Percentiles rank a stretch among this genome's conserved stretches.
Conservation (phyloP, 1,284 basidiomycete species). For the Moesziomyces aphidis region DNA sequence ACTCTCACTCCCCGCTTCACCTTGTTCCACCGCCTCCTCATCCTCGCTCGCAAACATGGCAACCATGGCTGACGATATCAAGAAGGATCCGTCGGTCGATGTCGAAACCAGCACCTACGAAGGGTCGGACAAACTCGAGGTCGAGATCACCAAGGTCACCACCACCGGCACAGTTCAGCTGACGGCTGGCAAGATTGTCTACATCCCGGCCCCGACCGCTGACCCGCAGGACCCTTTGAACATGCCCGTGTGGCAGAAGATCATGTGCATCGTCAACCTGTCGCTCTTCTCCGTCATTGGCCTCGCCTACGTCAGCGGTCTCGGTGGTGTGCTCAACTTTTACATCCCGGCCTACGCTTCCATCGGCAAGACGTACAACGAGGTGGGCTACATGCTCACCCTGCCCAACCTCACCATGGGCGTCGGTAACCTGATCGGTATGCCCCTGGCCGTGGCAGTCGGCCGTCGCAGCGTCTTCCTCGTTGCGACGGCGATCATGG, state of each 20-base stretch:
- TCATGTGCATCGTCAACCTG: constrained; percentile 6
- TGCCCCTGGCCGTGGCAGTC: constrained; percentile 15
- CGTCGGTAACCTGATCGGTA: constrained; percentile 16
- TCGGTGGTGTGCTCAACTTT: constrained; percentile 16
- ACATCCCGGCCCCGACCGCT: constrained; percentile 12
- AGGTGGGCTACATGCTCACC: constrained; percentile 17
- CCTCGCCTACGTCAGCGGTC: constrained; percentile 14
- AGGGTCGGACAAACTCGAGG: constrained; percentile 11
- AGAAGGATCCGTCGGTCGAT: constrained; percentile 4
- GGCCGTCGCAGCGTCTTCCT: constrained; percentile 18
- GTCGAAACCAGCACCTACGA: constrained; percentile 10
- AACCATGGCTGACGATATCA: constrained; percentile 9
- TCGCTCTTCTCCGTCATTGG: constrained; percentile 18
- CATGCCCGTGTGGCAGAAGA: constrained; percentile 18
- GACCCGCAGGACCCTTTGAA: constrained; percentile 18
- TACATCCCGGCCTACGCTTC: constrained; percentile 17
- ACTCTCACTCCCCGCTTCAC: neutral
- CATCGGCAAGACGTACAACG: constrained; percentile 15
- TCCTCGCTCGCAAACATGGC: neutral
- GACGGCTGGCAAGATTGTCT: constrained; percentile 16
- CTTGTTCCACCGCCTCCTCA: neutral
- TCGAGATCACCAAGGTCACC: constrained; percentile 8
- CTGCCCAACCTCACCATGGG: constrained; percentile 22
- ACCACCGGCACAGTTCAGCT: constrained; percentile 13
- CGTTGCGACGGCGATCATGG: constrained; percentile 18